phyloP scores from a whole-genome alignment of 768 basidiomycete genomes.

The Serendipita sp. region DNA sequence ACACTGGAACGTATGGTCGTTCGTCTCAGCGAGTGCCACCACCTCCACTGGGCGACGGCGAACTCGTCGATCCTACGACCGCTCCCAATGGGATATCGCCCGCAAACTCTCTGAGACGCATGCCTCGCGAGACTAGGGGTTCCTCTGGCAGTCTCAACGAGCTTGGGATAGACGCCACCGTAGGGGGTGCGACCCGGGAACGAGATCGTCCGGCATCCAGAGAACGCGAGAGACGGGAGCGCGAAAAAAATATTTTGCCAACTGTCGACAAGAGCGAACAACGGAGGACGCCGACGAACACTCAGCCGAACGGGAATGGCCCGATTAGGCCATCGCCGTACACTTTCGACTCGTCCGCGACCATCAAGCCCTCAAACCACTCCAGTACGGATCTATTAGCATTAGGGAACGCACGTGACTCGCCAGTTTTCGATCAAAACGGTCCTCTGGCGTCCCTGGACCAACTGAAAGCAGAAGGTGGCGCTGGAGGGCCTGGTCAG shows the following conservation, averaged over 20 bases:
- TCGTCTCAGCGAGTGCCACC: background rate
- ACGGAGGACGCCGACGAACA: slow-evolving; percentile 1
- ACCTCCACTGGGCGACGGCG: background rate
- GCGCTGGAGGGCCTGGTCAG: background rate
- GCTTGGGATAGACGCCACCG: background rate
- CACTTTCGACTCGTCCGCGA: background rate
- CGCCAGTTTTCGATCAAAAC: background rate
- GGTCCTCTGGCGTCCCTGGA: background rate
- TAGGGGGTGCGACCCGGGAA: background rate
- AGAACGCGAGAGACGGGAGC: slow-evolving; percentile 2
- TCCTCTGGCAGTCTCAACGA: background rate
- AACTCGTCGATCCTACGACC: background rate
- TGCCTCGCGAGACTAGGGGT: background rate
- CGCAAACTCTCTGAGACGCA: background rate
- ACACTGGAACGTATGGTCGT: background rate
- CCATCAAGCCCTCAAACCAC: background rate
- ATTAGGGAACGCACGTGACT: background rate
- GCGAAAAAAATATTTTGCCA: background rate
- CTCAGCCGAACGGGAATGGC: background rate
- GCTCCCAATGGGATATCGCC: slow-evolving; percentile 1
- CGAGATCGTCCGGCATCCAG: background rate
- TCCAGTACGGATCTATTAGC: background rate
- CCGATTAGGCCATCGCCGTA: background rate
- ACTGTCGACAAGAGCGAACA: background rate
- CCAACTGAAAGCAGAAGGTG: background rate